Evolutionary conservation across 768 basidiomycete species (phyloP).

Genomic region (Ramaria rubella): DNA sequence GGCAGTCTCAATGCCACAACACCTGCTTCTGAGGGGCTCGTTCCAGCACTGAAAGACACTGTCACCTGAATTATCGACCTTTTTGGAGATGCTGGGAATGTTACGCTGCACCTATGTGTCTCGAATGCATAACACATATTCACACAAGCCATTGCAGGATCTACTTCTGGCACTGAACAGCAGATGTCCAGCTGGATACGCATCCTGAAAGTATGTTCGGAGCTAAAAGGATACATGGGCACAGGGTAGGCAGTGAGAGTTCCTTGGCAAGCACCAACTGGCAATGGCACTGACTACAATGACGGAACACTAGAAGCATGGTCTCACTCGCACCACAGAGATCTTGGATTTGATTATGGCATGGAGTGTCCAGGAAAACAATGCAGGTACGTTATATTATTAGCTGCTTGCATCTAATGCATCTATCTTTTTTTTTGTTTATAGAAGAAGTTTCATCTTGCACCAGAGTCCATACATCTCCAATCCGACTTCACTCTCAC

Average conservation of each 20-base stretch:
- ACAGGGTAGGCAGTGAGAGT: too few species aligned
- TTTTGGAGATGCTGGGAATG: conserved; percentile 4
- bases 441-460: conserved; percentile 28
- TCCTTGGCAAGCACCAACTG: too few species aligned
- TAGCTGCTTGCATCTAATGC: background rate
- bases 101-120: background rate
- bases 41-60: conserved; percentile 6
- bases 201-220: too few species aligned
- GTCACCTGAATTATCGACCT: conserved; percentile 9
- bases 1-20: conserved; percentile 4
- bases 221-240: too few species aligned
- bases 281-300: too few species aligned
- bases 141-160: too few species aligned
- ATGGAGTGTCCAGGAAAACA: background rate
- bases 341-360: too few species aligned
- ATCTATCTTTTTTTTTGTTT: background rate
- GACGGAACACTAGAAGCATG: too few species aligned
- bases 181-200: too few species aligned
- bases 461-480: conserved; percentile 3
- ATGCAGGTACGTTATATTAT: conserved; percentile 17
- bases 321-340: too few species aligned
- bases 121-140: too few species aligned
- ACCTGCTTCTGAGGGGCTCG: background rate
- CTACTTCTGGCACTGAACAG: too few species aligned
- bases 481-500: conserved; percentile 10